Percentiles rank a stretch among this genome's conserved stretches.
phyloP scores from a whole-genome alignment of 78 protist species.

The Bodo saltans region DNA sequence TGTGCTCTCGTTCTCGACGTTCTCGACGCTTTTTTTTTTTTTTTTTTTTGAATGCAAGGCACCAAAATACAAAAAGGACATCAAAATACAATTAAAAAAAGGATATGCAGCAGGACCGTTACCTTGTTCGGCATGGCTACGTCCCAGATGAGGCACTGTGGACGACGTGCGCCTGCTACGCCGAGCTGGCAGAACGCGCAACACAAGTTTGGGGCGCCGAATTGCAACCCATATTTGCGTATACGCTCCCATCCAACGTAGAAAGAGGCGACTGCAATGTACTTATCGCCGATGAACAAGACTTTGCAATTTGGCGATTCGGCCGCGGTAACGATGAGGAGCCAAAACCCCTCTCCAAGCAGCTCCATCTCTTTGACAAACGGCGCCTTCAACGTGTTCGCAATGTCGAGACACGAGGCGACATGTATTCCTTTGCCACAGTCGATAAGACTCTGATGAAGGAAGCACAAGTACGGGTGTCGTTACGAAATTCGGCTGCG shows the following conservation, averaged over 20 bases:
- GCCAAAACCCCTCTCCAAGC: neutral
- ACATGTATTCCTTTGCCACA: neutral
- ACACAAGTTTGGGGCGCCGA: neutral
- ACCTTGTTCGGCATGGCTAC: neutral
- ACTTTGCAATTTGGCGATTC: neutral
- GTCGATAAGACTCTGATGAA: neutral
- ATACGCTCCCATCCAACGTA: neutral
- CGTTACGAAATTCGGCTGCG: neutral
- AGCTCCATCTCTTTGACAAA: neutral
- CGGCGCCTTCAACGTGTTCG: neutral
- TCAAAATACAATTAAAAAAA: no score
- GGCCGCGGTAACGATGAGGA: neutral
- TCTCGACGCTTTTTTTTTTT: no score
- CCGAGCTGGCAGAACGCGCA: neutral
- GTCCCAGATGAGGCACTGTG: neutral
- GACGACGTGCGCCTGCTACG: neutral
- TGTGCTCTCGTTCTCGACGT: no score
- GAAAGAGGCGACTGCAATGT: neutral
- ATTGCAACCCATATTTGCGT: neutral
- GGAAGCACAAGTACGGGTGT: neutral
- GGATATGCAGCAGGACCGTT: no score
- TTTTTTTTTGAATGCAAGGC: no score
- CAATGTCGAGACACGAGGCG: neutral
- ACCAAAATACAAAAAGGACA: no score
- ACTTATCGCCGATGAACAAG: neutral